These are phyloP conservation scores for Crithidia fasciculata DNA, from an alignment of 208 protist genomes.

Conservation along the genomic window DNA sequence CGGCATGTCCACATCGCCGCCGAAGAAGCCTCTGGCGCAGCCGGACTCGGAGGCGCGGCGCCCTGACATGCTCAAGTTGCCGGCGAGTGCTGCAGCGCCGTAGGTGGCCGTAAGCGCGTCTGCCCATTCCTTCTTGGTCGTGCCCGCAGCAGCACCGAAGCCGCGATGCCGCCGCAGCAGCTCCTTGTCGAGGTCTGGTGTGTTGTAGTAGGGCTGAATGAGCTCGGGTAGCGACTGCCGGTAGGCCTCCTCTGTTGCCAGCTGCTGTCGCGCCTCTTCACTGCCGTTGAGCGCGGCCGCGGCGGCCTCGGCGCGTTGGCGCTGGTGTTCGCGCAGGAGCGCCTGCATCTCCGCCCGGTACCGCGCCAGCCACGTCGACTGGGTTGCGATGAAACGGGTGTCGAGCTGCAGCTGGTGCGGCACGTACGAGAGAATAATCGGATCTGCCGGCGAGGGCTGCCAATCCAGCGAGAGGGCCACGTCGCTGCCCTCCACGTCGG, in stretches of 20 bases:
- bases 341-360: constrained; percentile 75
- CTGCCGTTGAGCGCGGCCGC: constrained; percentile 31
- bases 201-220: constrained; percentile 27
- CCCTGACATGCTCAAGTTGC: constrained; percentile 2
- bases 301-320: constrained; percentile 6
- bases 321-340: constrained; percentile 26
- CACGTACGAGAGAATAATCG: constrained; percentile 44
- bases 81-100: not conserved
- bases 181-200: constrained; percentile 32
- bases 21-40: not conserved
- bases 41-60: not conserved
- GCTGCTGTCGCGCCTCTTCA: constrained; percentile 9
- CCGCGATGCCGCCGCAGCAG: constrained; percentile 20
- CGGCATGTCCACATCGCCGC: not conserved
- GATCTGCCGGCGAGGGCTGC: constrained; percentile 58
- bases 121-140: not conserved
- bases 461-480: constrained; percentile 55
- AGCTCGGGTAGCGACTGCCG: constrained; percentile 6
- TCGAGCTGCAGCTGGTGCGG: constrained; percentile 34
- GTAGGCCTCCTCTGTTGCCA: constrained; percentile 21
- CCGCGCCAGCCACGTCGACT: constrained; percentile 47
- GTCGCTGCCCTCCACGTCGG: constrained; percentile 37
- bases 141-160: not conserved
- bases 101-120: not conserved
- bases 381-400: constrained; percentile 48